Evolutionary conservation across 1,284 basidiomycete genomes (phyloP).

Genomic region (Moesziomyces antarcticus): DNA sequence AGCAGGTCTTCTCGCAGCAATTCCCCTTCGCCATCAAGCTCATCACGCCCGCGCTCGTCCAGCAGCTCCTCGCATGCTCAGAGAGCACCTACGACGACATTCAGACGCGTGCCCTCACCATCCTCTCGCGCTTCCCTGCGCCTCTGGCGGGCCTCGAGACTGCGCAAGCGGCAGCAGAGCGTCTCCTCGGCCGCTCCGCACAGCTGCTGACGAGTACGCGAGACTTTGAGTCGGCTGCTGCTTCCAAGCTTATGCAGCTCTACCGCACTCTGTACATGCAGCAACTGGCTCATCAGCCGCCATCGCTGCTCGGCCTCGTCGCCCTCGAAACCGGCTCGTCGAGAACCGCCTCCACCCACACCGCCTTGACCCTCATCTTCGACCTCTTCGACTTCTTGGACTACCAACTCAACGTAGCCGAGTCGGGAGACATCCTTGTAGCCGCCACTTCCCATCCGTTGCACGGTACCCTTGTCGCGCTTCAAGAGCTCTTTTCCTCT

Average conservation of each 20-base stretch:
- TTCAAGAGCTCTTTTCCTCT: conserved; percentile 63
- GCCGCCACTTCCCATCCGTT: conserved; percentile 62
- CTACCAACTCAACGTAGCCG: conserved; percentile 45
- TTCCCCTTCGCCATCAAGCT: conserved; percentile 42
- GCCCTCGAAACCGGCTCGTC: neutral
- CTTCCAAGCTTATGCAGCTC: conserved; percentile 50
- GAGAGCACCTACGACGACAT: conserved; percentile 61
- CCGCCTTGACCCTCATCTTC: conserved; percentile 51
- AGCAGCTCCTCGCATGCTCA: conserved; percentile 50
- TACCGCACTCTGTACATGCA: conserved; percentile 54
- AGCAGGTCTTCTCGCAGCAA: conserved; percentile 44
- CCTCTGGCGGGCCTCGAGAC: conserved; percentile 44
- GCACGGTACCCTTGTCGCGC: conserved; percentile 66
- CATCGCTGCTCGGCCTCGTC: conserved; percentile 25
- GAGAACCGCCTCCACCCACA: conserved; percentile 1
- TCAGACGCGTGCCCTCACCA: conserved; percentile 42
- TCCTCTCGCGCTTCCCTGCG: conserved; percentile 54
- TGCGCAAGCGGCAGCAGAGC: conserved; percentile 18
- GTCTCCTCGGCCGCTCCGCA: conserved; percentile 41
- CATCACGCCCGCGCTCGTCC: conserved; percentile 43
- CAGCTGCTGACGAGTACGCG: conserved; percentile 49
- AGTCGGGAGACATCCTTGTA: conserved; percentile 47
- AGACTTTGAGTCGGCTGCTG: conserved; percentile 56
- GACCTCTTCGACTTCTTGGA: conserved; percentile 60
- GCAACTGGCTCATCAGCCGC: conserved; percentile 33